These are phyloP conservation scores for Umbelopsis ramanniana DNA, from an alignment of 192 early-diverging fungal genomes.

Conservation along the genomic window DNA sequence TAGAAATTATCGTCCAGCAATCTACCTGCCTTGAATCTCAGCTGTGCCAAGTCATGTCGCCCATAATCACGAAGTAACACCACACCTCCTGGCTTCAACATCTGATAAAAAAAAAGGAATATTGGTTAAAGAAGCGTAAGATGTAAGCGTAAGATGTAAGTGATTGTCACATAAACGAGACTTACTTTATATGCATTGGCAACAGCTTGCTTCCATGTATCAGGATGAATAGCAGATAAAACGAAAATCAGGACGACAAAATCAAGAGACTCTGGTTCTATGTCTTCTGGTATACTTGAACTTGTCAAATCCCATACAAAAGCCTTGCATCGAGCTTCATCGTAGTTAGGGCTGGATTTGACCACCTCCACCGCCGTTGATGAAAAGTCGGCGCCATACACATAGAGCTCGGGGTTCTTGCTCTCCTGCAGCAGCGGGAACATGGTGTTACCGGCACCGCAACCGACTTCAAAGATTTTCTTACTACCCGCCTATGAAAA, in stretches of 20 bases:
- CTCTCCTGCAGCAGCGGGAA: constrained; percentile 87
- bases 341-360: constrained; percentile 77
- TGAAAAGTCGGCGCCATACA: constrained; percentile 96
- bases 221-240: constrained; percentile 87
- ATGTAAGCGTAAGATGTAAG: no score
- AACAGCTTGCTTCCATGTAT: constrained; percentile 81
- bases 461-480: constrained; percentile 91
- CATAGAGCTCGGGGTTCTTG: constrained; percentile 75
- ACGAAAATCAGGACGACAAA: constrained; percentile 96
- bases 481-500: constrained; percentile 52
- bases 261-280: constrained; percentile 86
- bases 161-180: background rate
- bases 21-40: constrained; percentile 92
- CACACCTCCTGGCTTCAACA: constrained; percentile 89
- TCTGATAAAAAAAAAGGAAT: constrained; percentile 24
- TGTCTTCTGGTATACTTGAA: constrained; percentile 61
- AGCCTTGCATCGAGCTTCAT: constrained; percentile 71
- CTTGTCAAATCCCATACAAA: constrained; percentile 97
- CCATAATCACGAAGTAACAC: constrained; percentile 95
- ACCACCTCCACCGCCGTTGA: constrained; percentile 90
- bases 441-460: constrained; percentile 96
- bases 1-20: constrained; percentile 95
- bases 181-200: constrained; percentile 78
- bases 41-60: constrained; percentile 96
- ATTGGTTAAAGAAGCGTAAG: no score